These are phyloP conservation scores for Xylariales sp. DNA, from an alignment of 2,329 filamentous ascomycete genomes.

Conservation along the genomic window DNA sequence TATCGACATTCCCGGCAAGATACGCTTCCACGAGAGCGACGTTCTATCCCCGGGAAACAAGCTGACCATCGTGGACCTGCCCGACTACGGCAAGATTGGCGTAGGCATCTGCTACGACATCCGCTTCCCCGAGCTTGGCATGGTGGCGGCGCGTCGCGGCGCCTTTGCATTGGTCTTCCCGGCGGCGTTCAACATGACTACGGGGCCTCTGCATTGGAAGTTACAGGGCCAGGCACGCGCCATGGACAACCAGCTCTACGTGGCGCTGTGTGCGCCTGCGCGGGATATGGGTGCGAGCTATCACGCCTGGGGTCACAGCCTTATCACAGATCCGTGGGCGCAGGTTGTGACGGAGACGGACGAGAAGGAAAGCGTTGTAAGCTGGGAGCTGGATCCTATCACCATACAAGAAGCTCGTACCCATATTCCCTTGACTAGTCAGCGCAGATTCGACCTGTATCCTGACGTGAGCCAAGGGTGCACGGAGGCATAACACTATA, in stretches of 20 bases:
- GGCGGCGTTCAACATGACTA: slow-evolving; percentile 95
- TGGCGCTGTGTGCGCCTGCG: slow-evolving; percentile 87
- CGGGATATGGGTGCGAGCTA: slow-evolving; percentile 74
- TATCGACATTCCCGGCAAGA: slow-evolving; percentile 94
- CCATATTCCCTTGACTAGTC: slow-evolving; percentile 77
- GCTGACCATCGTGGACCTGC: slow-evolving; percentile 79
- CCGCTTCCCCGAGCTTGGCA: slow-evolving; percentile 90
- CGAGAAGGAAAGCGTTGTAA: slow-evolving; percentile 72
- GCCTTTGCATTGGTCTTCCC: slow-evolving; percentile 88
- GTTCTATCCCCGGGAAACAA: slow-evolving; percentile 82
- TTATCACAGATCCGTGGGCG: slow-evolving; percentile 85
- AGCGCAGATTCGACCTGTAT: slow-evolving; percentile 93
- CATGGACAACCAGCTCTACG: slow-evolving; percentile 91
- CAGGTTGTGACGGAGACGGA: slow-evolving; percentile 74
- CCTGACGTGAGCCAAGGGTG: slow-evolving; percentile 90
- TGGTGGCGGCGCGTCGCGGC: slow-evolving; percentile 79
- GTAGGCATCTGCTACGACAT: slow-evolving; percentile 97
- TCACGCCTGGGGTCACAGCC: slow-evolving; percentile 86
- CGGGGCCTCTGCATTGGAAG: slow-evolving; percentile 87
- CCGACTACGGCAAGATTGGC: slow-evolving; percentile 82
- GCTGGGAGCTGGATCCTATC: slow-evolving; percentile 64
- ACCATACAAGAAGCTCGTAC: slow-evolving; percentile 72
- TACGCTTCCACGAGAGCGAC: slow-evolving; percentile 85
- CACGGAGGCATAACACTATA: too few relatives aligned
- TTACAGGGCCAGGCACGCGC: slow-evolving; percentile 78